Evolutionary conservation across 192 early-diverging fungal genomes (phyloP).

Genomic region (Radiomyces spectabilis): DNA sequence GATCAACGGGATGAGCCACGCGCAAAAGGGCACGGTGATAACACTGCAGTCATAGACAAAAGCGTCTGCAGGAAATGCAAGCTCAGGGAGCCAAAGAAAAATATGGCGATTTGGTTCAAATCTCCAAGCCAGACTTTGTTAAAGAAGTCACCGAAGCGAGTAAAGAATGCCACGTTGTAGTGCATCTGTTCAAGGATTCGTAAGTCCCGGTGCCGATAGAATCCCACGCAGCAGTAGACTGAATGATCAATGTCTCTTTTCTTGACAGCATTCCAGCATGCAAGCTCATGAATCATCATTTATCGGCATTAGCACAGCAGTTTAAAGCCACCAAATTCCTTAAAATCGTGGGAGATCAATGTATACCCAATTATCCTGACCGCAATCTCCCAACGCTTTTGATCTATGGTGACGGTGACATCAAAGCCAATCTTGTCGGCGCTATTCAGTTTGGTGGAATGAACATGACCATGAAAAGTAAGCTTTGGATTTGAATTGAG

Average conservation of each 20-base stretch:
- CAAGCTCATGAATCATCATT: slow-evolving; percentile 71
- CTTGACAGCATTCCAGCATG: slow-evolving; percentile 64
- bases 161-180: slow-evolving; percentile 54
- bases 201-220: slow-evolving; percentile 17
- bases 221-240: neutral
- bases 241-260: neutral
- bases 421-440: slow-evolving; percentile 78
- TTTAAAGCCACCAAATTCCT: slow-evolving; percentile 89
- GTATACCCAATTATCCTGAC: slow-evolving; percentile 95
- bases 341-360: slow-evolving; percentile 88
- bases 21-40: neutral
- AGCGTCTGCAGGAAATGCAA: slow-evolving; percentile 83
- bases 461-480: slow-evolving; percentile 64
- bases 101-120: slow-evolving; percentile 78
- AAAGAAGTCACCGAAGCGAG: slow-evolving; percentile 86
- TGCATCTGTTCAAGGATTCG: slow-evolving; percentile 60
- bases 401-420: slow-evolving; percentile 84
- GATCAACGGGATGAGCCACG: neutral
- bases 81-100: slow-evolving; percentile 61
- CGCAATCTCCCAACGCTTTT: slow-evolving; percentile 81
- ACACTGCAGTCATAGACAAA: slow-evolving; percentile 36
- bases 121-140: slow-evolving; percentile 90
- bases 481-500: neutral
- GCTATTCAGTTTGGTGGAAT: slow-evolving; percentile 73
- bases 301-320: slow-evolving; percentile 63